Evolutionary conservation across 2,329 filamentous ascomycete genomes (phyloP).

Genomic region (Monilinia polystroma): DNA sequence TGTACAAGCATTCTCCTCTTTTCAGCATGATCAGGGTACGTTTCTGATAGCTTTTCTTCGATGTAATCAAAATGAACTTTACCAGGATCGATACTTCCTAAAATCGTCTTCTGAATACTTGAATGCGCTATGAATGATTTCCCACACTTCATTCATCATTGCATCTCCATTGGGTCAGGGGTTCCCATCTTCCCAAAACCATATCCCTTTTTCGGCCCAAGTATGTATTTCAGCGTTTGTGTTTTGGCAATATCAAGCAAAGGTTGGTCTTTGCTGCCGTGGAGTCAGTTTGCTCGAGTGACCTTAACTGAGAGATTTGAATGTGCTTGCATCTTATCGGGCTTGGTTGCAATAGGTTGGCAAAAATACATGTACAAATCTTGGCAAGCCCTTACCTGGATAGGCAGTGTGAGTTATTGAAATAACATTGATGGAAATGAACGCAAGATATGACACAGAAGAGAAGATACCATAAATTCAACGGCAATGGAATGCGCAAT

Average conservation of each 20-base stretch:
- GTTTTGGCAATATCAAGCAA: slow-evolving; percentile 52
- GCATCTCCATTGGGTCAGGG: slow-evolving; percentile 40
- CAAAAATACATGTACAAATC: slow-evolving; percentile 29
- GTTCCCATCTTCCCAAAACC: slow-evolving; percentile 46
- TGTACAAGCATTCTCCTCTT: slow-evolving; percentile 44
- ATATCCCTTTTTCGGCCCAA: slow-evolving; percentile 48
- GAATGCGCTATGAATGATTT: slow-evolving; percentile 53
- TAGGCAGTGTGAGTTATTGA: slow-evolving; percentile 33
- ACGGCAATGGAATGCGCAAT: neutral
- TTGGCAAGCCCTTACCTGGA: slow-evolving; percentile 30
- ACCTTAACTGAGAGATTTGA: neutral
- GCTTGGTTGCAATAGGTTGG: neutral
- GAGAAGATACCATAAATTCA: neutral
- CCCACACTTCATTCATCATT: slow-evolving; percentile 49
- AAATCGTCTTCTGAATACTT: slow-evolving; percentile 51
- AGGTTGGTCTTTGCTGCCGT: slow-evolving; percentile 45
- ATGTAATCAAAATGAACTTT: slow-evolving; percentile 54
- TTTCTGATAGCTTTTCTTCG: slow-evolving; percentile 48
- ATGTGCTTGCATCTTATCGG: neutral
- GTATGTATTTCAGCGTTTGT: slow-evolving; percentile 48
- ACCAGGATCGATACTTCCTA: slow-evolving; percentile 48
- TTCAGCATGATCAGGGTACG: slow-evolving; percentile 41
- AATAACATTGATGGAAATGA: slow-evolving; percentile 27
- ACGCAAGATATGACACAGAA: too few relatives aligned
- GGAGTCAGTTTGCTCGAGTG: slow-evolving; percentile 39